A percentile compares a stretch with the other conserved stretches of the same genome.
Evolutionary conservation across 768 basidiomycete species (phyloP).

Genomic region (Auricularia sp.): DNA sequence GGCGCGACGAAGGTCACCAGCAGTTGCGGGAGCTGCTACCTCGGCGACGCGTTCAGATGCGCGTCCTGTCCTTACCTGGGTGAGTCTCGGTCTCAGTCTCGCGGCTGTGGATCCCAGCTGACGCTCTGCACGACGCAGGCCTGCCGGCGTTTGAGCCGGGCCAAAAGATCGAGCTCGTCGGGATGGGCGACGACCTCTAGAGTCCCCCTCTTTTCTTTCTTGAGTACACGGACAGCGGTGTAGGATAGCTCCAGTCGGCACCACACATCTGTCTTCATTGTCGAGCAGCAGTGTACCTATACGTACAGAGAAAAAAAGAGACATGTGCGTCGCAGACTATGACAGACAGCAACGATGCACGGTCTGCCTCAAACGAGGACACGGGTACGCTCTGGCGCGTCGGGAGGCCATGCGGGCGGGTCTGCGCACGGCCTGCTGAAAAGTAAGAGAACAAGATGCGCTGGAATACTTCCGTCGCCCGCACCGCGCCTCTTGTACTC

Average conservation of each 20-base stretch:
- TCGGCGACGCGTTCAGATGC: conserved; percentile 97
- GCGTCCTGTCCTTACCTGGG: conserved; percentile 93
- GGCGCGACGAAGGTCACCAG: conserved; percentile 83
- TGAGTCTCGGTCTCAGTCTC: conserved; percentile 32
- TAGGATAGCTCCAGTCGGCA: background rate
- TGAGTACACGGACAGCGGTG: background rate
- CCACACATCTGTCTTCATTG: no score
- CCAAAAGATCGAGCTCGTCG: conserved; percentile 90
- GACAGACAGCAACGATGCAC: conserved; percentile 7
- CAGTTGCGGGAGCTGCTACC: conserved; percentile 94
- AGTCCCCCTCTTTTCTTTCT: background rate
- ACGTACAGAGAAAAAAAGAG: background rate
- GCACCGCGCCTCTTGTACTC: background rate
- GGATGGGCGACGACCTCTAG: conserved; percentile 76
- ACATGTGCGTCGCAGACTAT: conserved; percentile 12
- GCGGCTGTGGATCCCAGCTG: conserved; percentile 9
- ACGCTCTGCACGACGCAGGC: conserved; percentile 40
- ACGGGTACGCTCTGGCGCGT: background rate
- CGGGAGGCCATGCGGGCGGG: background rate
- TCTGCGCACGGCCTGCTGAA: background rate
- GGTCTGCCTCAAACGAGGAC: conserved; percentile 14
- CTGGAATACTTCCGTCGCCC: background rate
- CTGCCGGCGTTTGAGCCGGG: conserved; percentile 97
- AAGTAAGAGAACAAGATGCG: background rate
- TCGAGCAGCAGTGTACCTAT: background rate